Base-by-base conservation (phyloP, 139 green algal genomes). In the Astrephomene gubernaculifera region DNA sequence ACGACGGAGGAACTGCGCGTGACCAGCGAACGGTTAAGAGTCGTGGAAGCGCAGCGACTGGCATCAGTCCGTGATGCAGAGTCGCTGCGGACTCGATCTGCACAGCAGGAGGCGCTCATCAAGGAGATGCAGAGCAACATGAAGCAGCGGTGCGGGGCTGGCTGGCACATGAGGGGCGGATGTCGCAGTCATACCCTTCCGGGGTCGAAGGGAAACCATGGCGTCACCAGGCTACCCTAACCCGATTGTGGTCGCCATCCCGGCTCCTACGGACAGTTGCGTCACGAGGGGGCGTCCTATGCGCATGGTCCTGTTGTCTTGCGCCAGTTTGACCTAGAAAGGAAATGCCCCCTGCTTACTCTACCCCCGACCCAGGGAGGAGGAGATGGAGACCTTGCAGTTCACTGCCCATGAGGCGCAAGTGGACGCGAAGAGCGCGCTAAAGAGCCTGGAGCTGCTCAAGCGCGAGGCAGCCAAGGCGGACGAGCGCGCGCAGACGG, bases 331-430 rank as follows among this genome's bases (percentile, higher is more conserved):
- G n/a, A n/a, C n/a, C n/a, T n/a, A n/a, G n/a, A n/a, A n/a, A n/a
- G n/a, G n/a, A n/a, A n/a, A n/a, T n/a, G n/a, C n/a, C n/a, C n/a
- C n/a, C n/a, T n/a, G 27, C 35, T 81, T 31, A 5, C 45, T 6
- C 31, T 44, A 44, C 43, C 64, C 1, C 57, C 4, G 54, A 35
- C 35, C n/a, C 79, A 91, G 88, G 79, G 84, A 91, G 29, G 88
- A 91, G 19, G 88, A 91, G 25, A 72, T 91, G 43, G 84, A 87
- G 21, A 85, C 84, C 14, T 57, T 70, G 19, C 88, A 89, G 65
- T 91, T 91, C 54, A 38, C 54, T 0, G 29, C 65, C 25, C 45
- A 86, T 27, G 79, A 86, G 49, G 21, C 65, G 27, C 64, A 86
- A 35, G 33, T 65, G 12, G 36, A 41, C 65, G 39, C 43, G 0